Conservation (phyloP, 163 green algal species). For the Chloromonas sp. region DNA sequence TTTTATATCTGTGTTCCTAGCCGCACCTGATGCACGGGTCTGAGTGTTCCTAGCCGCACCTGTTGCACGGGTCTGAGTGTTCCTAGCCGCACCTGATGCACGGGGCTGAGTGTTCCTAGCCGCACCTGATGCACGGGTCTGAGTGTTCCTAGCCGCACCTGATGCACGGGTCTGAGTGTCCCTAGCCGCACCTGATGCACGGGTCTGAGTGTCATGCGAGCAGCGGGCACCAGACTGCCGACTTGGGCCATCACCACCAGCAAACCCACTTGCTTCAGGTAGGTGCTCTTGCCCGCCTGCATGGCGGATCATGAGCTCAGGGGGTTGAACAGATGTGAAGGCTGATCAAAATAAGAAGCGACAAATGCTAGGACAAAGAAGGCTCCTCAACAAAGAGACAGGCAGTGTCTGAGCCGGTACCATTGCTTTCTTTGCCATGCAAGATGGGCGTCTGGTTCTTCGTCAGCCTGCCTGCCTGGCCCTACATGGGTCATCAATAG, state of each 20-base stretch:
- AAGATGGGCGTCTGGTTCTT: too few relatives aligned
- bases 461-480: too few relatives aligned
- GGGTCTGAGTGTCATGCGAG: slow-evolving; percentile 50
- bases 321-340: background rate
- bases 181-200: background rate
- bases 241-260: slow-evolving; percentile 84
- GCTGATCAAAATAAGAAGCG: background rate
- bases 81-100: too few relatives aligned
- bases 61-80: too few relatives aligned
- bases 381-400: background rate
- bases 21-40: too few relatives aligned
- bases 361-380: background rate
- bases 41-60: too few relatives aligned
- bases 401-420: background rate
- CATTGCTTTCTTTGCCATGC: background rate
- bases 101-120: too few relatives aligned
- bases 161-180: too few relatives aligned
- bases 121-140: too few relatives aligned
- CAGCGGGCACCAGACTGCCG: slow-evolving; percentile 79
- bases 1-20: too few relatives aligned
- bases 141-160: too few relatives aligned
- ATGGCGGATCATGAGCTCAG: background rate
- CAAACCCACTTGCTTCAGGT: slow-evolving; percentile 77
- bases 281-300: slow-evolving; percentile 71
- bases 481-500: too few relatives aligned